phyloP scores from a whole-genome alignment of 805 yeast genomes.

The Yamadazyma nakazawae region DNA sequence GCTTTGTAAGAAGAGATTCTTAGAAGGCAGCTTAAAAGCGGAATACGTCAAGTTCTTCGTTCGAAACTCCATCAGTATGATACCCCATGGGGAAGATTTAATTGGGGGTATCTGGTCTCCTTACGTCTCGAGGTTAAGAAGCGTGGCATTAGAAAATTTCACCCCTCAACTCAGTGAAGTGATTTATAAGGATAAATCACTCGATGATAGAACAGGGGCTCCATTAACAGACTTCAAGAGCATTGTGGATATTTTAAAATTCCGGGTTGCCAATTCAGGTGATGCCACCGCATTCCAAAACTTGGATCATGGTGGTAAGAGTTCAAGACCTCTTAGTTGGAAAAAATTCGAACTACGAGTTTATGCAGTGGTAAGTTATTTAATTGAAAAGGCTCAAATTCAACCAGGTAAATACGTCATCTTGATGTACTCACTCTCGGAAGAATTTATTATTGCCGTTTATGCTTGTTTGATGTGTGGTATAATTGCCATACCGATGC shows the following conservation, averaged over 20 bases:
- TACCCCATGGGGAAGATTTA: constrained; percentile 73
- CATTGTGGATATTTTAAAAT: constrained; percentile 70
- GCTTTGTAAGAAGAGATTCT: constrained; percentile 72
- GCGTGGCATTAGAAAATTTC: constrained; percentile 54
- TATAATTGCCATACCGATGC: constrained; percentile 69
- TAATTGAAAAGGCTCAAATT: constrained; percentile 62
- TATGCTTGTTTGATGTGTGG: constrained; percentile 87
- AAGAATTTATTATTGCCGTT: constrained; percentile 78
- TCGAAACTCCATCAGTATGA: constrained; percentile 55
- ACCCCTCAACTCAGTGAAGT: constrained; percentile 80
- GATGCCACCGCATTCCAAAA: constrained; percentile 75
- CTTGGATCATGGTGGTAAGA: constrained; percentile 34
- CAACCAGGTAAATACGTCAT: constrained; percentile 71
- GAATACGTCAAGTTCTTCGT: constrained; percentile 79
- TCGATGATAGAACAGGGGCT: constrained; percentile 76
- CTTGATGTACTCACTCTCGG: constrained; percentile 81
- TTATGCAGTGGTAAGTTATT: constrained; percentile 68
- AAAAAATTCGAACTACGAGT: constrained; percentile 73
- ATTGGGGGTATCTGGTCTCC: constrained; percentile 84
- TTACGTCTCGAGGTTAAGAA: constrained; percentile 65
- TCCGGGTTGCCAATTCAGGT: constrained; percentile 69
- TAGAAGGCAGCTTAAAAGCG: constrained; percentile 76
- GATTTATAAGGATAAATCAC: constrained; percentile 69
- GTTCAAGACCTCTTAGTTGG: constrained; percentile 56
- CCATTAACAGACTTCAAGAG: constrained; percentile 69